Base-by-base conservation (phyloP, 768 basidiomycete species). In the Sarcodon sp. region DNA sequence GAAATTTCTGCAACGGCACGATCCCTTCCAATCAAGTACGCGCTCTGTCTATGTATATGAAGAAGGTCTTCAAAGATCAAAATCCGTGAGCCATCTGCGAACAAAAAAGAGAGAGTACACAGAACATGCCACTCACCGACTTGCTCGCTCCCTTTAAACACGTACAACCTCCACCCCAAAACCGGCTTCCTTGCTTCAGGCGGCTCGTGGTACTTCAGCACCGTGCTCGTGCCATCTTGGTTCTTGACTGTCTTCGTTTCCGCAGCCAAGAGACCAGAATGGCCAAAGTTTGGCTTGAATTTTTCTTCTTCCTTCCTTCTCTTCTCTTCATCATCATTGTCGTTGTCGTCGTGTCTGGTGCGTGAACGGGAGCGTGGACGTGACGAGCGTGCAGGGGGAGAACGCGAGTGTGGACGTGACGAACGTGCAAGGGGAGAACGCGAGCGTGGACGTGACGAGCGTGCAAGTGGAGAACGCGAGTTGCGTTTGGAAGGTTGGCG, bases 201-300 rank as follows among this genome's bases (percentile, higher is more conserved):
- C 12, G 96, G 96, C 64, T 99, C 96, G 53, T 98, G 93, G 63
- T 99, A 99, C 64, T 98, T 99, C 53, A 99, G 70, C 39, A 96
- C 78, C 6, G 85, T 83, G 55, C 70, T 80, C 45, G 77, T 77
- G n/a, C 87, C 89, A 59, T 88, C 81, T 6, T 69, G 67, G 33
- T 78, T 72, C 54, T 77, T 75, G 38, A 93, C 82, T 1, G 88
- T 91, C 59, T 99, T 98, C 2, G 96, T 98, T 59, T 88, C 96
- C 4, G 94, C 94, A 0, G 94, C 96, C 35, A 99, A 76, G 6
- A 94, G 70, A 10, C 96, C 96, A 15, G 91, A 96, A 4, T 76
- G 75, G 12, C 68, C 75, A 61, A 94, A 97, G 60, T 96, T 93
- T 8, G 96, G 93, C 66, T 94, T 91, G 5, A 77, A 67, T 58